Base-by-base conservation (phyloP, 1,284 basidiomycete genomes). In the Trametes versicolor region DNA sequence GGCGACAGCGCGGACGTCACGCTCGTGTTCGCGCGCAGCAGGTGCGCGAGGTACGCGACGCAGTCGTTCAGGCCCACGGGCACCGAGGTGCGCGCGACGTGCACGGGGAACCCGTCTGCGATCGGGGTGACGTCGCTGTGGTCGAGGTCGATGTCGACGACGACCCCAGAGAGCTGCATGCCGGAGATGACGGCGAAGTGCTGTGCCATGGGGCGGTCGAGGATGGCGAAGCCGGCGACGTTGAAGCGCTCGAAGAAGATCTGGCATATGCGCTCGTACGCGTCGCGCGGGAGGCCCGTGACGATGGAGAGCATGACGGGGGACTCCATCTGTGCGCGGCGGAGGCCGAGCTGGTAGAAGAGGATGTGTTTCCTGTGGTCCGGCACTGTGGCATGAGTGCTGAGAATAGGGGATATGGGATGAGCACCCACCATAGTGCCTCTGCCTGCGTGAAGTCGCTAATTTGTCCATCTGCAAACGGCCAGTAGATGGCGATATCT, bases 181-280 rank as follows among this genome's bases (percentile, higher is more conserved):
- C 69, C 72, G 25, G 71, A 69, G 41, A 75, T 59, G n/a, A 89
- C 88, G 23, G 94, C 91, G 78, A 92, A 98, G 61, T 96, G 83
- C 66, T 94, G 91, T 4, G 93, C 88, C 73, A 97, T 87, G 6
- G 97, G 91, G 2, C 94, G 89, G 67, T 97, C 93, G 48, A 97
- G 83, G 69, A 98, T 83, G 49, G 88, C 87, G 69, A 98, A 88
- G 32, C 90, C 93, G 4, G 97, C 93, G 49, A 92, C 90, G 75
- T 98, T 98, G 85, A 98, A 94, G n/a, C 91, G 87, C 76, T 99
- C 97, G 74, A 99, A 99, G 76, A 98, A 96, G 62, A 96, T 84
- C 74, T 94, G 95, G 69, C 92, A 92, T 73, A 92, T 84, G 52
- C 83, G 84, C 74, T 97, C 94, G 74, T 91, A 87, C 6, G 88